Conservation (phyloP, 2,329 filamentous ascomycete genomes). For the Calonectria crousiana region DNA sequence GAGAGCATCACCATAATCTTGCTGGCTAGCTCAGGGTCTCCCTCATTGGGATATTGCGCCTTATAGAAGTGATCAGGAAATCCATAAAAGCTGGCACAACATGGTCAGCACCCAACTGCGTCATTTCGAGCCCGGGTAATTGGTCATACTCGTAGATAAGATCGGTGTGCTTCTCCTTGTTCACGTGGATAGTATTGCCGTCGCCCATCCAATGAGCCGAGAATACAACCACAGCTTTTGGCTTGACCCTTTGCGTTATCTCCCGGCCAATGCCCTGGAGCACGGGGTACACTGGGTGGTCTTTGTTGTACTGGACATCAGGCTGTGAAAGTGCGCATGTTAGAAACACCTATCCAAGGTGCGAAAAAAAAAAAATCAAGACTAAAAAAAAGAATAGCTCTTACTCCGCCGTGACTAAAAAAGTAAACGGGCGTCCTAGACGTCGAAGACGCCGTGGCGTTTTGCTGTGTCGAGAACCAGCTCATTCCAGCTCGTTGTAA, state of each 20-base stretch:
- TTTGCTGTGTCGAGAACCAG: slow-evolving; percentile 31
- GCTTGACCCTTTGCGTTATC: slow-evolving; percentile 77
- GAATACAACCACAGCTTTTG: slow-evolving; percentile 80
- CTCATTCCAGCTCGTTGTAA: slow-evolving; percentile 38
- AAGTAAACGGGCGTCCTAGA: slow-evolving; percentile 59
- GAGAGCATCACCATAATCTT: slow-evolving; percentile 68
- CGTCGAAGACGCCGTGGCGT: slow-evolving; percentile 1
- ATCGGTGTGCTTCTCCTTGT: slow-evolving; percentile 72
- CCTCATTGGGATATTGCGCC: slow-evolving; percentile 73
- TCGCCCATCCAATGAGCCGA: slow-evolving; percentile 81
- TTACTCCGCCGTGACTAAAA: slow-evolving; percentile 63
- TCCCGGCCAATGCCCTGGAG: slow-evolving; percentile 76
- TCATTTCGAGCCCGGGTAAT: background rate
- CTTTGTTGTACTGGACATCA: slow-evolving; percentile 74
- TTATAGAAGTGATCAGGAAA: slow-evolving; percentile 79
- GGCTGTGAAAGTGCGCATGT: slow-evolving; percentile 54
- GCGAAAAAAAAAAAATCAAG: background rate
- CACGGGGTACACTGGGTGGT: slow-evolving; percentile 75
- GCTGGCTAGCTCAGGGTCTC: slow-evolving; percentile 69
- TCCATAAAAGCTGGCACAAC: slow-evolving; percentile 69
- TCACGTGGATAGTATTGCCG: slow-evolving; percentile 70
- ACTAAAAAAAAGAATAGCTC: slow-evolving; percentile 25
- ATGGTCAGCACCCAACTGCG: slow-evolving; percentile 31
- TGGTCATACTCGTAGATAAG: slow-evolving; percentile 74
- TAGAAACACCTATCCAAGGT: background rate